Evolutionary conservation across 352 stramenopile species (phyloP), one percentile per base, ranked within the genome.

Genomic region (Phytophthora meadii): DNA sequence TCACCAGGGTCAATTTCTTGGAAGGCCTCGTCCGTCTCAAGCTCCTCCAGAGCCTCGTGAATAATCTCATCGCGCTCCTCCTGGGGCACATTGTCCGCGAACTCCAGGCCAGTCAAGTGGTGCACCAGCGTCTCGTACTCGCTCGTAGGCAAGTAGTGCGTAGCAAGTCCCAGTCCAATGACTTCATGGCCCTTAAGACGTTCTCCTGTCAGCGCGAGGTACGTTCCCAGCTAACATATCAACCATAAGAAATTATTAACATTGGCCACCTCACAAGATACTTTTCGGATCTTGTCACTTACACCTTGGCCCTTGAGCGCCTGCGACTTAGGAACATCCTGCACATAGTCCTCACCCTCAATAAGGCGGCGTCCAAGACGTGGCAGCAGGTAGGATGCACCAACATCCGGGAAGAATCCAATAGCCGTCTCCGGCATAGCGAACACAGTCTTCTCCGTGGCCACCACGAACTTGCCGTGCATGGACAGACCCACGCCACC

Each of bases 401-500:
- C 98, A 27, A 99, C 97, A 78, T 99, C 98, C 9, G 97, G 97
- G 72, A 99, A 98, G 53, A 99, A 95, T 6, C 98, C 98, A 67
- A 99, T 98, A 7, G 89, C 95, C 10, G 90, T 98, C 87, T 99
- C 98, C 6, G 98, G 98, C 97, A 99, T 99, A n/a, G 97, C 94
- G 71, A 99, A 99, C 1, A 99, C 28, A 41, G 97, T 98, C 70
- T 98, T 95, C 77, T 99, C 95, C 1, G 97, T 99, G 7, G 97
- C 95, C 17, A 99, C 83, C 14, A 98, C 83, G 67, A 99, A 98
- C 64, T 95, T 95, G 58, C 97, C 97, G 81, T 99, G 94, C 67
- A 99, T 91, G 11, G 94, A 99, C 30, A 99, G 72, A 0, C 98
- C 98, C 32, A 99, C 97, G 59, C 98, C 98, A 55, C 98, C 98